Percentiles rank a stretch among this genome's conserved stretches.
phyloP scores from a whole-genome alignment of 75 land plant species.

The Adiantum capillusveneris region DNA sequence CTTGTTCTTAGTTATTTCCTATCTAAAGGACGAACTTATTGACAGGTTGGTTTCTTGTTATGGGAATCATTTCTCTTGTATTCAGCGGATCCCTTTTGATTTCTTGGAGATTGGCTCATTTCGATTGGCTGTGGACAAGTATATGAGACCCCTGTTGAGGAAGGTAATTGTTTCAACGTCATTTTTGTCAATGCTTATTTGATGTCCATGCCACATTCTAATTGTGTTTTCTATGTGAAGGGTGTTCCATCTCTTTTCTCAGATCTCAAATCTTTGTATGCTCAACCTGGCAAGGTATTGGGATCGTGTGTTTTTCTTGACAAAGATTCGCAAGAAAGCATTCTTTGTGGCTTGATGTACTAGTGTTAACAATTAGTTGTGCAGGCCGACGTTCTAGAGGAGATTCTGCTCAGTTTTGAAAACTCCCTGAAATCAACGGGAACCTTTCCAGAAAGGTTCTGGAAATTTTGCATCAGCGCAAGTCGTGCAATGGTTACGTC shows the following conservation, averaged over 20 bases:
- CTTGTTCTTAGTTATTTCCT: not conserved
- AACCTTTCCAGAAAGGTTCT: constrained; percentile 59
- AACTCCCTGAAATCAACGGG: constrained; percentile 53
- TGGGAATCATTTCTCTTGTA: constrained; percentile 16
- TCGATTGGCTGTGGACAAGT: constrained; percentile 58
- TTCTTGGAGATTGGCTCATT: constrained; percentile 69
- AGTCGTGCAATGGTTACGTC: not conserved
- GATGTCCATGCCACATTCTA: not conserved
- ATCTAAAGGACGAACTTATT: constrained; percentile 12
- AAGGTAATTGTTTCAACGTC: constrained; percentile 41
- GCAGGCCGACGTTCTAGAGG: constrained; percentile 72
- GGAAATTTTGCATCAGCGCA: no score
- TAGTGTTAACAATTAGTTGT: no score
- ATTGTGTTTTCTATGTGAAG: constrained; percentile 24
- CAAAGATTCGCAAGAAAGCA: no score
- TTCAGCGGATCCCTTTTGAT: constrained; percentile 94
- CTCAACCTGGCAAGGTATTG: constrained; percentile 72
- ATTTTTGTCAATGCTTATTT: not conserved
- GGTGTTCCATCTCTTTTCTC: constrained; percentile 97
- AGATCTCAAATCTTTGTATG: constrained; percentile 80
- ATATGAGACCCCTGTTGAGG: constrained; percentile 71
- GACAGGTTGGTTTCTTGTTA: constrained; percentile 20
- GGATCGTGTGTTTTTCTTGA: no score
- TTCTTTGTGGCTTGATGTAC: no score
- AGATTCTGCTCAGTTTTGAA: constrained; percentile 55